phyloP scores from a whole-genome alignment of 176 grass and related monocot genomes.

The Melocanna baccifera region DNA sequence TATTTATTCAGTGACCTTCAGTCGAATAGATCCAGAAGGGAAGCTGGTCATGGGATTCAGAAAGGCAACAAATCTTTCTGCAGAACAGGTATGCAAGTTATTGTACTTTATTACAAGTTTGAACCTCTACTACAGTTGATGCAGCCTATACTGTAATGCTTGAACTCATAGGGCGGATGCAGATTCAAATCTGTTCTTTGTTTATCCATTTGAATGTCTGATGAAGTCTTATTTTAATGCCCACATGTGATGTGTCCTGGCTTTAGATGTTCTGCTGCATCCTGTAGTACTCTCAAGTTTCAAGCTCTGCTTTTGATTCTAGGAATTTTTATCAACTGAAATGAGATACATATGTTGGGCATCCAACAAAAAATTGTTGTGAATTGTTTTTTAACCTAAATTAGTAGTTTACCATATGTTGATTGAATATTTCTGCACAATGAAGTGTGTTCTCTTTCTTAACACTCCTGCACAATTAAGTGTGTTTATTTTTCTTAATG shows the following conservation, averaged over 20 bases:
- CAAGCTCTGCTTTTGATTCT: not conserved
- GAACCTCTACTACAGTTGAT: not conserved
- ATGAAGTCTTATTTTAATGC: not conserved
- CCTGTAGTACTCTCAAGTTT: not conserved
- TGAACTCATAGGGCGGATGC: not conserved
- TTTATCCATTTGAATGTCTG: not conserved
- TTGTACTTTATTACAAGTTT: not conserved
- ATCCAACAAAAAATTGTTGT: not conserved
- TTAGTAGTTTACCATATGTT: conserved; percentile 3
- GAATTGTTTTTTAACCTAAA: not conserved
- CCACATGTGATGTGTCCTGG: not conserved
- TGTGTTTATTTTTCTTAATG: not conserved
- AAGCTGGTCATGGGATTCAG: conserved; percentile 97
- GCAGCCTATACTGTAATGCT: not conserved
- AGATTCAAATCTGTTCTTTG: not conserved
- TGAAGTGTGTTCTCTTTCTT: not conserved
- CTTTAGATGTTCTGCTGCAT: conserved; percentile 16
- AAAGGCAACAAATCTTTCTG: conserved; percentile 59
- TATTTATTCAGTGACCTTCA: conserved; percentile 80
- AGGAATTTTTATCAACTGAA: not conserved
- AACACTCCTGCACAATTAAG: not conserved
- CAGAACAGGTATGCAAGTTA: conserved; percentile 64
- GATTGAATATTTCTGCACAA: not conserved
- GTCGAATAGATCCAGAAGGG: conserved; percentile 91
- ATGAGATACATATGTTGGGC: not conserved